Evolutionary conservation across 1,284 basidiomycete genomes (phyloP).

Genomic region (Malassezia obtusa): DNA sequence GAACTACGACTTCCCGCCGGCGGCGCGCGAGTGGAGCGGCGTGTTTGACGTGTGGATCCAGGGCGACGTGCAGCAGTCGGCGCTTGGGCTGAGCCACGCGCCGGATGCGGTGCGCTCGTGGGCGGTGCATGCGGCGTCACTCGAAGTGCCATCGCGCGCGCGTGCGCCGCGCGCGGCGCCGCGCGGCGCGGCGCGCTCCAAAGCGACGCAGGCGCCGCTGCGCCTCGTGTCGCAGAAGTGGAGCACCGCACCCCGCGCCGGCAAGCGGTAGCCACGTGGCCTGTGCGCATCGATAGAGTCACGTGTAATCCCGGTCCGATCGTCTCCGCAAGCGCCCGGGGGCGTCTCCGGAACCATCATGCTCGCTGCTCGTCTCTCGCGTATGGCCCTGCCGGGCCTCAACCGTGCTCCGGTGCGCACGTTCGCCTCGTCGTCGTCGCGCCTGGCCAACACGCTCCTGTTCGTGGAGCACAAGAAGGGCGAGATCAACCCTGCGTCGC

Average conservation of each 20-base stretch:
- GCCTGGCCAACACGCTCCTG: slow-evolving; percentile 57
- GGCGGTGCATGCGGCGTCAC: background rate
- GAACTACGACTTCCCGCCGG: slow-evolving; percentile 79
- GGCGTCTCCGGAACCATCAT: slow-evolving; percentile 15
- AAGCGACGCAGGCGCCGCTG: background rate
- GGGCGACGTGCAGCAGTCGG: slow-evolving; percentile 65
- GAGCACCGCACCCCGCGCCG: background rate
- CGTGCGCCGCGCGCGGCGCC: too few relatives aligned
- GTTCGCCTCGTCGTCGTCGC: slow-evolving; percentile 34
- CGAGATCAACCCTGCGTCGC: slow-evolving; percentile 68
- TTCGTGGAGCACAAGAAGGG: slow-evolving; percentile 80
- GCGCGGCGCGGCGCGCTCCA: too few relatives aligned
- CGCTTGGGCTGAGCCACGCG: slow-evolving; percentile 25
- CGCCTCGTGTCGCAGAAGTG: slow-evolving; percentile 7
- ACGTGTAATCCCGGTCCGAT: slow-evolving; percentile 9
- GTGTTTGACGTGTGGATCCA: slow-evolving; percentile 85
- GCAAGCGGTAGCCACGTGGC: background rate
- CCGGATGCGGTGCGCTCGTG: background rate
- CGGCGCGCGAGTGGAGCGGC: slow-evolving; percentile 74
- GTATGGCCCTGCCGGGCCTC: slow-evolving; percentile 15
- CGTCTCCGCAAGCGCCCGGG: slow-evolving; percentile 12
- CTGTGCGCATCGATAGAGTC: slow-evolving; percentile 1
- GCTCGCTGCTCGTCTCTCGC: slow-evolving; percentile 23
- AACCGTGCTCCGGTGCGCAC: slow-evolving; percentile 20
- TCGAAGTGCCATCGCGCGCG: too few relatives aligned